Conservation (phyloP, 257 asterid species). For the Salvia rosmarinus region DNA sequence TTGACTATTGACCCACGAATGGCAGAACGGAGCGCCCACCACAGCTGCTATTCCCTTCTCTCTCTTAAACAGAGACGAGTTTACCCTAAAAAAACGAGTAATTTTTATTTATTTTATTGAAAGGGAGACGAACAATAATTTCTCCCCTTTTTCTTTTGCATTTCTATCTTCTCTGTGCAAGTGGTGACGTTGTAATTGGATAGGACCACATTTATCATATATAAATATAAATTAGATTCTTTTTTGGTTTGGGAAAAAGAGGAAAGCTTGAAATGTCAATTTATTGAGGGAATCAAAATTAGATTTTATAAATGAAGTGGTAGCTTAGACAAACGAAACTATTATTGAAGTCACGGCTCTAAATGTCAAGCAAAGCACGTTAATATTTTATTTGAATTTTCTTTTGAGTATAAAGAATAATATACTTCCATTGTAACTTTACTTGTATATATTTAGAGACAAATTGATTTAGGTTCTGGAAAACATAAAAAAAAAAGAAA, state of each 20-base stretch:
- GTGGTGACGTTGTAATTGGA: constrained; percentile 1
- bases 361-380: neutral
- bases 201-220: constrained; percentile 22
- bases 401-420: neutral
- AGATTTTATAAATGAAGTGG: neutral
- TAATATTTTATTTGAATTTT: neutral
- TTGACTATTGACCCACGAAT: neutral
- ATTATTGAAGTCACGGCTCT: neutral
- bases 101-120: neutral
- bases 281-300: constrained; percentile 16
- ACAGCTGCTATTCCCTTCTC: neutral
- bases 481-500: too few relatives aligned
- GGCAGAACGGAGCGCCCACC: neutral
- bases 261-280: constrained; percentile 23
- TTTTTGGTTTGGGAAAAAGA: neutral
- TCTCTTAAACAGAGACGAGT: neutral
- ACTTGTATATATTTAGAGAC: too few relatives aligned
- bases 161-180: constrained; percentile 6
- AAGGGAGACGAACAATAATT: constrained; percentile 17
- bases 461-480: too few relatives aligned
- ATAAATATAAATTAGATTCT: neutral
- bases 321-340: neutral
- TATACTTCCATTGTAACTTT: neutral
- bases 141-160: neutral
- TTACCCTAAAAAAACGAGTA: too few relatives aligned